Percentiles rank a stretch among this genome's conserved stretches.
Conservation (phyloP, 805 yeast species). For the Barnettozyma salicaria region DNA sequence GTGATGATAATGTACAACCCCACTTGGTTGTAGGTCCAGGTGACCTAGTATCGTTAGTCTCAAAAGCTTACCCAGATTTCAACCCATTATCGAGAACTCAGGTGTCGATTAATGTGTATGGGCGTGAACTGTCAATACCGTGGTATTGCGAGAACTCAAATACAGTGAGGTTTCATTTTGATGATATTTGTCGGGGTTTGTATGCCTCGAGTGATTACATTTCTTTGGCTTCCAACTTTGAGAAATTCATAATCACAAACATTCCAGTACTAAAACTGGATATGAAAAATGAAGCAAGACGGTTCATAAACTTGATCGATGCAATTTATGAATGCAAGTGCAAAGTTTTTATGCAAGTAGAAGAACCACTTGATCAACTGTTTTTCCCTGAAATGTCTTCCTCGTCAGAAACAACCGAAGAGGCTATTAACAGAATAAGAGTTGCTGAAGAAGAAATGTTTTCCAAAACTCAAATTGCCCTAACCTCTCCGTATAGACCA, state of each 20-base stretch:
- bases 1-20: slow-evolving; percentile 19
- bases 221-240: slow-evolving; percentile 54
- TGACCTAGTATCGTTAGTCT: neutral
- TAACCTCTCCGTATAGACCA: slow-evolving; percentile 62
- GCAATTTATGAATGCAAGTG: slow-evolving; percentile 66
- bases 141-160: slow-evolving; percentile 26
- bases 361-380: slow-evolving; percentile 42
- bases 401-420: slow-evolving; percentile 17
- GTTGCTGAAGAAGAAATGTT: slow-evolving; percentile 67
- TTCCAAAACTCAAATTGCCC: slow-evolving; percentile 54
- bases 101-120: slow-evolving; percentile 45
- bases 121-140: slow-evolving; percentile 45
- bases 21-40: slow-evolving; percentile 35
- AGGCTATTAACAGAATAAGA: slow-evolving; percentile 32
- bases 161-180: slow-evolving; percentile 44
- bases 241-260: slow-evolving; percentile 50
- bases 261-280: slow-evolving; percentile 53
- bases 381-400: slow-evolving; percentile 68
- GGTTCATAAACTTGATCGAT: slow-evolving; percentile 61
- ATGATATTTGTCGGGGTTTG: slow-evolving; percentile 48
- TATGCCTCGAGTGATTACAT: slow-evolving; percentile 67
- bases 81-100: slow-evolving; percentile 8
- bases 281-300: slow-evolving; percentile 61
- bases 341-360: slow-evolving; percentile 48
- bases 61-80: neutral